A percentile compares a stretch with the other conserved stretches of the same genome.
These are phyloP conservation scores for Leishmania guyanensis DNA, from an alignment of 208 protist species.

Conservation along the genomic window DNA sequence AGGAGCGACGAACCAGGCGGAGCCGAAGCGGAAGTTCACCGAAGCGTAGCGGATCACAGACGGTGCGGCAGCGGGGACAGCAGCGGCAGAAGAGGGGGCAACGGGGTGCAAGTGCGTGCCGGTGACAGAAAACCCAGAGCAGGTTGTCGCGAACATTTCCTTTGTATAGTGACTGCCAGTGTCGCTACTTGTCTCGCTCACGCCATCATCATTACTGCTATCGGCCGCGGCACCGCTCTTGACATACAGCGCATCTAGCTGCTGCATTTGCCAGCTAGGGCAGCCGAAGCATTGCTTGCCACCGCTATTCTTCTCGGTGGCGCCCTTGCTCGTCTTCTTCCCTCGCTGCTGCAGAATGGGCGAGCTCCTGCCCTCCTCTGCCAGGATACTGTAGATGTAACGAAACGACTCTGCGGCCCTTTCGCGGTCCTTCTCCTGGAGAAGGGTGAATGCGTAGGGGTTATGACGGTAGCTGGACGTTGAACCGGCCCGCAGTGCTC, in stretches of 20 bases:
- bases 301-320: neutral
- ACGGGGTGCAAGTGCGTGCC: constrained; percentile 14
- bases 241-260: neutral
- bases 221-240: constrained; percentile 11
- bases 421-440: constrained; percentile 31
- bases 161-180: constrained; percentile 19
- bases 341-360: neutral
- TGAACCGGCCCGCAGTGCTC: neutral
- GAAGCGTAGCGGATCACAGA: constrained; percentile 72
- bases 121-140: constrained; percentile 16
- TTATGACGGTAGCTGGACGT: constrained; percentile 43
- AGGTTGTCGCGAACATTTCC: neutral
- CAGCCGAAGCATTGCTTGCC: constrained; percentile 13
- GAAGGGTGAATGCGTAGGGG: constrained; percentile 41
- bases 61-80: constrained; percentile 9
- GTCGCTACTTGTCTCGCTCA: constrained; percentile 54
- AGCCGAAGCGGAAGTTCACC: constrained; percentile 88
- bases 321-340: constrained; percentile 7
- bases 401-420: constrained; percentile 22
- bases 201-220: constrained; percentile 44
- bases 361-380: constrained; percentile 2
- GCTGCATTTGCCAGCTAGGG: constrained; percentile 5
- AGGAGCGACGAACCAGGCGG: constrained; percentile 84
- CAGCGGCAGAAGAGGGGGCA: neutral
- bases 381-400: constrained; percentile 19